Evolutionary conservation across 345 rosid genomes (phyloP), one percentile per base, ranked within the genome.

Genomic region (Hibiscus trionum): DNA sequence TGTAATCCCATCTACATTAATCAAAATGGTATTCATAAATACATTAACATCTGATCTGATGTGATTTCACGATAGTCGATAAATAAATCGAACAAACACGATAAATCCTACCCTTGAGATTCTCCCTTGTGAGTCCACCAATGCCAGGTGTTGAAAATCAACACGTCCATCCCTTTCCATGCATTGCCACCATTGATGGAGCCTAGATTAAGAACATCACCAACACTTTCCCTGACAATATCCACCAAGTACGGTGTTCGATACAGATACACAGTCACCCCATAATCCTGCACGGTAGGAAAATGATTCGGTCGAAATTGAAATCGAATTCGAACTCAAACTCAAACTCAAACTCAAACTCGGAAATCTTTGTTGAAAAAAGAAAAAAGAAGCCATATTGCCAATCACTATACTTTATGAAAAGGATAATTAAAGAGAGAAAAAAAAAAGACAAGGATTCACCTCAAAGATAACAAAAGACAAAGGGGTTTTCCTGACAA

Each of bases 101-200:
- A 79, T 37, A 63, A 12, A 56, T 58, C 83, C 0, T 73, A 91
- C 98, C 84, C 82, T 75, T 87, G 94, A 35, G 92, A 80, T 2
- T 70, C 74, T 67, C 96, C 97, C 4, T 80, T 80, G 82, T 91
- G 98, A 46, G 85, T 81, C 98, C 98, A 93, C 98, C 98, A 93
- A 67, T 93, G 98, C 98, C 96, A 93, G 5, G 93, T 86, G 77
- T 93, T 93, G 81, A 93, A 93, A 80, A 93, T 66, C 69, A 91
- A 86, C 70, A 91, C 7, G 76, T 93, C 98, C 93, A 88, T 91
- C 61, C 88, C 89, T 76, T 62, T 84, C 98, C 98, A 93, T 47
- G 81, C 76, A 56, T 82, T 86, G 11, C 97, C 98, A 12, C 53
- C 83, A 27, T 83, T 79, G 33, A 91, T 86, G 55, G 95, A 87